These are phyloP conservation scores for Solanum ossicruentum DNA, from an alignment of 257 asterid species.

Conservation along the genomic window DNA sequence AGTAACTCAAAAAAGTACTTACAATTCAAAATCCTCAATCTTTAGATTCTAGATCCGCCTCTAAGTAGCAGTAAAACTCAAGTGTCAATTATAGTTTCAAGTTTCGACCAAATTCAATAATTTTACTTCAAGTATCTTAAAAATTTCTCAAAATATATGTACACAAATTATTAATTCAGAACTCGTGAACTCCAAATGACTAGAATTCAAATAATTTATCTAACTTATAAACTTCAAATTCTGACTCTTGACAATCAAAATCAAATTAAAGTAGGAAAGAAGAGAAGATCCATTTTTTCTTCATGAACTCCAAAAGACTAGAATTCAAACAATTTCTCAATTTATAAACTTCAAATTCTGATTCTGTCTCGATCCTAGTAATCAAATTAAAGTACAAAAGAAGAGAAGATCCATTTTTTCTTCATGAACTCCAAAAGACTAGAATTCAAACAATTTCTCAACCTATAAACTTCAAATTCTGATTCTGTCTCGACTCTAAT, in stretches of 20 bases:
- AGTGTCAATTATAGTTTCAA: not conserved
- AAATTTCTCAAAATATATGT: not conserved
- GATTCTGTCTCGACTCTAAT: not conserved
- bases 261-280: too few species aligned
- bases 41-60: not conserved
- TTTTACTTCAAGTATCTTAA: not conserved
- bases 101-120: not conserved
- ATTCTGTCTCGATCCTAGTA: not conserved
- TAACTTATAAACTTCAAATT: not conserved
- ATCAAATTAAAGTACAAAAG: too few species aligned
- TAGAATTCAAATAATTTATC: not conserved
- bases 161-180: not conserved
- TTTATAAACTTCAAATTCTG: not conserved
- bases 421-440: not conserved
- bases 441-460: not conserved
- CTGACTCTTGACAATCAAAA: not conserved
- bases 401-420: not conserved
- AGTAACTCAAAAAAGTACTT: not conserved
- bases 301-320: not conserved
- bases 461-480: not conserved
- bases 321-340: not conserved
- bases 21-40: not conserved
- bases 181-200: not conserved
- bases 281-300: not conserved
- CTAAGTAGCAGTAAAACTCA: accelerated